A percentile compares a stretch with the other conserved stretches of the same genome.
Evolutionary conservation across 495 filamentous ascomycete species (phyloP).

Genomic region (Penicillium psychrofluorescens): DNA sequence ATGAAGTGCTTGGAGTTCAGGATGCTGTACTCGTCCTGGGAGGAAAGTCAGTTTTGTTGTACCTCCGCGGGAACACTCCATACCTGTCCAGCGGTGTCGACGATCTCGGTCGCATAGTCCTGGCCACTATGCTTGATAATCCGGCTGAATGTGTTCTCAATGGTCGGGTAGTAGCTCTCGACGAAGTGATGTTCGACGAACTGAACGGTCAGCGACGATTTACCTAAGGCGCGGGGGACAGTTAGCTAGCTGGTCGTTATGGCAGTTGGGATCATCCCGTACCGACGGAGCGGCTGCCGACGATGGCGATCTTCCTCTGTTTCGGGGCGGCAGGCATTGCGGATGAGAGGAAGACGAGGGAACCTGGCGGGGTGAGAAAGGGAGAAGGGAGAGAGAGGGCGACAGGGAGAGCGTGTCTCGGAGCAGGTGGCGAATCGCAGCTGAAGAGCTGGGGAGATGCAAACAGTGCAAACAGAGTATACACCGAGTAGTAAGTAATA

Average conservation of each 20-base stretch:
- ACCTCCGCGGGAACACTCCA: slow-evolving; percentile 12
- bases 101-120: slow-evolving; percentile 93
- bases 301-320: slow-evolving; percentile 96
- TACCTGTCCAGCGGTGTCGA: slow-evolving; percentile 97
- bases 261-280: slow-evolving; percentile 19
- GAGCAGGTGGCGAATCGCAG: slow-evolving; percentile 17
- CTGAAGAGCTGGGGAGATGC: slow-evolving; percentile 20
- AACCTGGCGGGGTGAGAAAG: neutral
- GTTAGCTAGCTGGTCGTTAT: no score
- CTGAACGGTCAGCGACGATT: slow-evolving; percentile 94
- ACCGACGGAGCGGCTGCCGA: slow-evolving; percentile 97
- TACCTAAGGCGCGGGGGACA: slow-evolving; percentile 50
- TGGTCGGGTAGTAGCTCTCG: slow-evolving; percentile 97
- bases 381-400: neutral
- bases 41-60: slow-evolving; percentile 6
- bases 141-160: slow-evolving; percentile 97
- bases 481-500: no score
- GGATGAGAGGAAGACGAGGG: neutral
- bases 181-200: slow-evolving; percentile 98
- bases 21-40: slow-evolving; percentile 94
- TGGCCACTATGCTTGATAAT: slow-evolving; percentile 86
- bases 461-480: slow-evolving; percentile 22
- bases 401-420: neutral
- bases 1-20: slow-evolving; percentile 98
- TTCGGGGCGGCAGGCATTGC: slow-evolving; percentile 77